Percentiles rank a stretch among this genome's conserved stretches.
These are phyloP conservation scores for Podaxis sp. DNA, from an alignment of 768 basidiomycete genomes.

Conservation along the genomic window DNA sequence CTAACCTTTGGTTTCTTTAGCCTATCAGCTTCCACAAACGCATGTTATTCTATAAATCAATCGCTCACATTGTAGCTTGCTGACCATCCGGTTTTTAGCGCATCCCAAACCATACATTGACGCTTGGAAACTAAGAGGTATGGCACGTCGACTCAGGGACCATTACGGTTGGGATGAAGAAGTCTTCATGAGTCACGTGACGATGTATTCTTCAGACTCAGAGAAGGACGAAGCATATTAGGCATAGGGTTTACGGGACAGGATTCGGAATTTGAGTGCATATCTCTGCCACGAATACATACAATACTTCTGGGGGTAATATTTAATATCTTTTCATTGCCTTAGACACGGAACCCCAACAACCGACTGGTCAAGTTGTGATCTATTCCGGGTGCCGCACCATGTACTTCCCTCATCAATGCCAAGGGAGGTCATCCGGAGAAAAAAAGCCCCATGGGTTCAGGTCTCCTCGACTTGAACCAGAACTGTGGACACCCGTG, in stretches of 20 bases:
- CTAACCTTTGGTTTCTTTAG: conserved; percentile 29
- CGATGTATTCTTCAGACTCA: background rate
- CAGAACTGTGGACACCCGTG: too few species aligned
- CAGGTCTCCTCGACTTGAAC: too few species aligned
- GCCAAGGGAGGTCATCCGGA: too few species aligned
- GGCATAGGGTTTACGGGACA: background rate
- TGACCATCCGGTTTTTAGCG: conserved; percentile 39
- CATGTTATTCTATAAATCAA: conserved; percentile 28
- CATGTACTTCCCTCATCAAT: too few species aligned
- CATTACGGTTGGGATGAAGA: conserved; percentile 68
- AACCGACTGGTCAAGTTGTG: too few species aligned
- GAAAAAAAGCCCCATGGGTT: too few species aligned
- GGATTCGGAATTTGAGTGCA: background rate
- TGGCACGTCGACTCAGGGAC: conserved; percentile 56
- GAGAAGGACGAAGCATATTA: conserved; percentile 6
- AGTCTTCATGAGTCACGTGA: conserved; percentile 34
- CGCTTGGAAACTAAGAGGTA: conserved; percentile 47
- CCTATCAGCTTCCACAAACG: conserved; percentile 80
- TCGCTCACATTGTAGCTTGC: conserved; percentile 7
- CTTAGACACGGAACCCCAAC: too few species aligned
- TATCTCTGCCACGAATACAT: background rate
- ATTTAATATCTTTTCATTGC: too few species aligned
- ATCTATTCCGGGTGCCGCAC: too few species aligned
- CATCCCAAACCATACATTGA: conserved; percentile 72
- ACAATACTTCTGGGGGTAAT: too few species aligned